These are phyloP conservation scores for Thalassiosira sp. DNA, from an alignment of 352 stramenopile species.

Conservation along the genomic window DNA sequence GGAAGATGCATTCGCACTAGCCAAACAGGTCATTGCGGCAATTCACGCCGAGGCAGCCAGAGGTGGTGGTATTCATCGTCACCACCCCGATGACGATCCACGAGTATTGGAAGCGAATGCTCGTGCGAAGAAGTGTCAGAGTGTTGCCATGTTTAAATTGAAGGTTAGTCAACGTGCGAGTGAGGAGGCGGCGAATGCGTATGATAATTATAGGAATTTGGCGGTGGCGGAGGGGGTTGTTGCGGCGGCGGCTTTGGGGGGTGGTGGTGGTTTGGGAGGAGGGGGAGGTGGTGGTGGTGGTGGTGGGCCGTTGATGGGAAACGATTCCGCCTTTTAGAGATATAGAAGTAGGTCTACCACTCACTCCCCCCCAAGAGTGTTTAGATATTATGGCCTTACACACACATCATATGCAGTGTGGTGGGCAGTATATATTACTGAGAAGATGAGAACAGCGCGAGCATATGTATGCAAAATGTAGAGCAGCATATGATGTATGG, in stretches of 20 bases:
- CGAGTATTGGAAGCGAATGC: constrained; percentile 31
- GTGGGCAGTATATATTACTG: no score
- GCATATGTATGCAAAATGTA: no score
- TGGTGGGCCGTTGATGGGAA: no score
- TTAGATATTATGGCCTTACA: no score
- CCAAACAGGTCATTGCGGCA: constrained; percentile 31
- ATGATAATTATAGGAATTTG: constrained; percentile 24
- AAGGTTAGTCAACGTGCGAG: constrained; percentile 46
- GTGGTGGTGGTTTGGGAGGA: not conserved
- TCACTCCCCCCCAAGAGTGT: no score
- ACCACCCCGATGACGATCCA: constrained; percentile 21
- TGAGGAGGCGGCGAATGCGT: constrained; percentile 44
- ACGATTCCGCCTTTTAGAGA: no score
- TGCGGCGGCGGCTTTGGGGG: not conserved
- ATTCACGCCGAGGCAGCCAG: no score
- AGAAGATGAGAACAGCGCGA: no score
- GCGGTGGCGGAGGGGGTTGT: not conserved
- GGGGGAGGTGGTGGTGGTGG: not conserved
- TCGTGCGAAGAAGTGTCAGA: constrained; percentile 41
- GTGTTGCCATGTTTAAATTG: constrained; percentile 48
- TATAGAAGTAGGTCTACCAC: no score
- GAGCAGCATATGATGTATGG: no score
- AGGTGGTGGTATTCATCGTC: no score
- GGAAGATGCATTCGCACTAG: constrained; percentile 34
- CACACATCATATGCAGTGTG: no score